These are phyloP conservation scores for Onygena corvina DNA, from an alignment of 2,329 filamentous ascomycete species.

Conservation along the genomic window DNA sequence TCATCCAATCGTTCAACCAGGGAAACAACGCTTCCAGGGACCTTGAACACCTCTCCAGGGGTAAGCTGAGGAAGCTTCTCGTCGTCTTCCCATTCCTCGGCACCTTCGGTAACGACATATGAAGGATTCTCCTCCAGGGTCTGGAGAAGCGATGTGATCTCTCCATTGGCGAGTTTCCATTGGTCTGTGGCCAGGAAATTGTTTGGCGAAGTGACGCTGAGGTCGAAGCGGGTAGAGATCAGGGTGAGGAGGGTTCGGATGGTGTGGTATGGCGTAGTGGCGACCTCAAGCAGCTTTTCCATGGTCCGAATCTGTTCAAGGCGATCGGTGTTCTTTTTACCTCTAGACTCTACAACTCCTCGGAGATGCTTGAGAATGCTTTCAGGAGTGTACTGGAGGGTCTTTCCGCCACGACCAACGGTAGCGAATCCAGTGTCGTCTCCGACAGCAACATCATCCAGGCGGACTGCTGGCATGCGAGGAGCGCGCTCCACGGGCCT, in stretches of 20 bases:
- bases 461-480: slow-evolving; percentile 30
- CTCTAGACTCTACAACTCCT: slow-evolving; percentile 84
- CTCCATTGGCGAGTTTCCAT: slow-evolving; percentile 88
- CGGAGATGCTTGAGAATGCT: slow-evolving; percentile 96
- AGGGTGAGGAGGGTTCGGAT: slow-evolving; percentile 85
- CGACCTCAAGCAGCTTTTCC: slow-evolving; percentile 88
- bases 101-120: slow-evolving; percentile 77
- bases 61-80: slow-evolving; percentile 74
- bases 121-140: slow-evolving; percentile 68
- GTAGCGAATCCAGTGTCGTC: slow-evolving; percentile 82
- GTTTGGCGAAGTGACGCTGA: slow-evolving; percentile 59
- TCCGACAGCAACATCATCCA: slow-evolving; percentile 39
- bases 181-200: slow-evolving; percentile 88
- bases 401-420: slow-evolving; percentile 78
- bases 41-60: slow-evolving; percentile 67
- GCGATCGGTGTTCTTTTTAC: slow-evolving; percentile 97
- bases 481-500: slow-evolving; percentile 43
- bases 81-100: slow-evolving; percentile 98
- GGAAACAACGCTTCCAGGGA: slow-evolving; percentile 87
- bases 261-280: slow-evolving; percentile 81
- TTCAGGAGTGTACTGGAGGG: slow-evolving; percentile 86
- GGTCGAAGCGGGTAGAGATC: slow-evolving; percentile 87
- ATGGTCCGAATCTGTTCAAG: slow-evolving; percentile 90
- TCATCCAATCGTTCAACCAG: slow-evolving; percentile 92
- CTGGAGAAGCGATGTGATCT: slow-evolving; percentile 64